These are phyloP conservation scores for Rhizomucor pusillus DNA, from an alignment of 371 early-diverging fungal species.

Conservation along the genomic window DNA sequence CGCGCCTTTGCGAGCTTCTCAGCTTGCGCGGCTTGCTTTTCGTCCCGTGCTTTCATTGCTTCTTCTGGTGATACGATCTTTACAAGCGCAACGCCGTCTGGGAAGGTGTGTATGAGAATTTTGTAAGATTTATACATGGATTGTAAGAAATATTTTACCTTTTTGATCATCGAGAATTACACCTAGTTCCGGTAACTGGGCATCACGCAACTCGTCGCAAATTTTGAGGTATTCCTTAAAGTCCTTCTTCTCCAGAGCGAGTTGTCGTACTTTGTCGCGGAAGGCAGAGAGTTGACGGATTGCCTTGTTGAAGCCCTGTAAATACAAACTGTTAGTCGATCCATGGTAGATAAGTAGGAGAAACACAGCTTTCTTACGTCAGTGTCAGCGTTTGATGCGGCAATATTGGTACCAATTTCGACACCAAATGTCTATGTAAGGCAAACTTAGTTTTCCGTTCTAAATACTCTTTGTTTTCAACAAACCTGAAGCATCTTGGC, in stretches of 20 bases:
- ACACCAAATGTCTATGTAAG: slow-evolving; percentile 66
- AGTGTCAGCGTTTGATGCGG: slow-evolving; percentile 31
- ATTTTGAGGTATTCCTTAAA: slow-evolving; percentile 68
- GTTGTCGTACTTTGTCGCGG: slow-evolving; percentile 82
- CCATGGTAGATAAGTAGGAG: too few relatives aligned
- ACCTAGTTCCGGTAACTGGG: slow-evolving; percentile 81
- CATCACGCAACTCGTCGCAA: slow-evolving; percentile 88
- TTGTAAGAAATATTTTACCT: slow-evolving; percentile 18
- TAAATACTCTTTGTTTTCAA: background rate
- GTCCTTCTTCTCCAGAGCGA: slow-evolving; percentile 58
- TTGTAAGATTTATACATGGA: background rate
- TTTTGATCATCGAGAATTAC: slow-evolving; percentile 93
- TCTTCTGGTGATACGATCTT: slow-evolving; percentile 84
- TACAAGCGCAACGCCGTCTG: slow-evolving; percentile 86
- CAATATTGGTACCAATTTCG: slow-evolving; percentile 52
- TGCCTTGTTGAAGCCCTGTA: slow-evolving; percentile 78
- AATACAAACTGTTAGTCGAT: slow-evolving; percentile 9
- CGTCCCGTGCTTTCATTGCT: slow-evolving; percentile 62
- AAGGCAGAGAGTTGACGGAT: slow-evolving; percentile 79
- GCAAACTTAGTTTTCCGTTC: background rate
- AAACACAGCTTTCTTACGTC: background rate
- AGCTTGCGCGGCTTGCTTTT: slow-evolving; percentile 59
- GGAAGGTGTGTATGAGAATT: background rate
- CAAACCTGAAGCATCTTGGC: slow-evolving; percentile 65
- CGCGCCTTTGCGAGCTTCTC: slow-evolving; percentile 63